Conservation (phyloP, 2,329 filamentous ascomycete species). For the Botrytis pseudocinerea region DNA sequence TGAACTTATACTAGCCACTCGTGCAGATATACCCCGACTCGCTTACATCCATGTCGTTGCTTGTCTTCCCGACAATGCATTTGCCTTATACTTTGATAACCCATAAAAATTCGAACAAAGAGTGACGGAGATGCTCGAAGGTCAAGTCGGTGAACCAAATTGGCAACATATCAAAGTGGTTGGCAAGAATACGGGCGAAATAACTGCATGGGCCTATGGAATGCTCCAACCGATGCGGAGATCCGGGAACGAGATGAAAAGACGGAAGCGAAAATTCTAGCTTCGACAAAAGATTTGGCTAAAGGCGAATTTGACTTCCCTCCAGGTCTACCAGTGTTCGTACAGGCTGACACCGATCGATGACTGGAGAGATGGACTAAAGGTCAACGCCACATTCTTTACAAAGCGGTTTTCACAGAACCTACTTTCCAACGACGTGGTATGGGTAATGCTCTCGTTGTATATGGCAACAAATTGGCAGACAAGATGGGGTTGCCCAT, state of each 20-base stretch:
- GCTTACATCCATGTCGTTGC: slow-evolving; percentile 2
- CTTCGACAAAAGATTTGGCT: background rate
- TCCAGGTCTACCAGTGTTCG: background rate
- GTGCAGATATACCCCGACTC: slow-evolving; percentile 3
- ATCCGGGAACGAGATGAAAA: background rate
- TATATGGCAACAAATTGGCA: background rate
- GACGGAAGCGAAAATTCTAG: background rate
- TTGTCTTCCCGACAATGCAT: slow-evolving; percentile 9
- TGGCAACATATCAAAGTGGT: slow-evolving; percentile 9
- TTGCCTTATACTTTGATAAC: slow-evolving; percentile 4
- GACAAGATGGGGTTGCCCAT: slow-evolving; percentile 8
- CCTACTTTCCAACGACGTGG: background rate
- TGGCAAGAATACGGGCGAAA: background rate
- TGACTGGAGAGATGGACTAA: background rate
- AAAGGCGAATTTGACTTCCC: slow-evolving; percentile 13
- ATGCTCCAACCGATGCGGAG: background rate
- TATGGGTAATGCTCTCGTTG: slow-evolving; percentile 5
- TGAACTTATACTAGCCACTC: background rate
- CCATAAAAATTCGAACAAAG: background rate
- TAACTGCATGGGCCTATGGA: slow-evolving; percentile 8
- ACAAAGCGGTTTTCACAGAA: background rate
- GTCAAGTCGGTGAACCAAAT: slow-evolving; percentile 1
- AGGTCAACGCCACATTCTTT: slow-evolving; percentile 10
- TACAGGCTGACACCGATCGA: background rate
- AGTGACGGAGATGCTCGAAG: slow-evolving; percentile 5